A percentile compares a stretch with the other conserved stretches of the same genome.
Conservation (phyloP, 306 rosid genomes). For the Begonia loranthoides region DNA sequence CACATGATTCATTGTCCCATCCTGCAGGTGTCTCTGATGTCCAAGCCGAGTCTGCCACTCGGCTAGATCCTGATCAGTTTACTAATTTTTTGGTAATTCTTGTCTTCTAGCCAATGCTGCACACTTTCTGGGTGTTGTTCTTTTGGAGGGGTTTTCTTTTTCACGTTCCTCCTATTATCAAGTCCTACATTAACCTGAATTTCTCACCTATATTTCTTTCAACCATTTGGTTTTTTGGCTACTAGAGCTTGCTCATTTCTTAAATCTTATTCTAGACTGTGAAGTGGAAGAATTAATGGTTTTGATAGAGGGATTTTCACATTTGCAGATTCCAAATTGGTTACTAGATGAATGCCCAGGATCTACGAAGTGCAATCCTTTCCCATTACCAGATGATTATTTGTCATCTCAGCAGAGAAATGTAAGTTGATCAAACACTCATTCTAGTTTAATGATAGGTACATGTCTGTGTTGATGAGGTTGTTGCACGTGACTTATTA, state of each 20-base stretch:
- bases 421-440: conserved; percentile 26
- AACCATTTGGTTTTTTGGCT: not conserved
- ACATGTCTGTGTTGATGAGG: not conserved
- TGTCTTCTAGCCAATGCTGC: too few species aligned
- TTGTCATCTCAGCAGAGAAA: conserved; percentile 57
- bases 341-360: conserved; percentile 50
- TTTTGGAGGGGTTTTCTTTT: too few species aligned
- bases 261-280: too few species aligned
- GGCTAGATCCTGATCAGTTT: conserved; percentile 70
- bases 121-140: conserved; percentile 1
- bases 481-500: not conserved
- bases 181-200: not conserved
- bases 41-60: conserved; percentile 71
- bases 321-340: conserved; percentile 79
- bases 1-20: conserved; percentile 95
- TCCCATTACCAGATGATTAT: conserved; percentile 65
- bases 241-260: too few species aligned
- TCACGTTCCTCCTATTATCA: too few species aligned
- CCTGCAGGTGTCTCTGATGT: conserved; percentile 94
- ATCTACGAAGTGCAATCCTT: conserved; percentile 70
- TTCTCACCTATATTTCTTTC: not conserved
- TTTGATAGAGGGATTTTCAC: conserved; percentile 1
- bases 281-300: too few species aligned
- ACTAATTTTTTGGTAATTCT: conserved; percentile 65
- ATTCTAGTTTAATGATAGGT: too few species aligned